Evolutionary conservation across 345 rosid species (phyloP), one percentile per base, ranked within the genome.

Genomic region (Garcia nutans): DNA sequence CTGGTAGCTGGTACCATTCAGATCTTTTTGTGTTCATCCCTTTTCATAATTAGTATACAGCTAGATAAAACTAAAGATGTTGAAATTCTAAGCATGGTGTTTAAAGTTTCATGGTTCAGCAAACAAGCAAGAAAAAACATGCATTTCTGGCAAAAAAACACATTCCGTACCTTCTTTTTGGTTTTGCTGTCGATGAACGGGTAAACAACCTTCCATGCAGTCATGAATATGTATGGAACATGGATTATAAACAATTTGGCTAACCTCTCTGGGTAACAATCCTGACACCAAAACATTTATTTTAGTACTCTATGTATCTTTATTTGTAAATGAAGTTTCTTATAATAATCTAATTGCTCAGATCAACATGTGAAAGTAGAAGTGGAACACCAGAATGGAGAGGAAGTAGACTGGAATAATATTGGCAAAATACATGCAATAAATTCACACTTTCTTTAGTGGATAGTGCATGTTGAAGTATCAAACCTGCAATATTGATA

Each of bases 221-320:
- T 84, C 99, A 91, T 86, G 80, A 95, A 95, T 66, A 95, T 7
- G 73, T 89, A 89, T 9, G 99, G 99, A 4, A 82, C 88, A 76
- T 95, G 91, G 66, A 93, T 87, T 54, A 95, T 78, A 23, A 75
- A 84, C 58, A 91, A 77, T 71, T 90, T 95, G 61, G 90, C 99
- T 20, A 95, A 82, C 82, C 99, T 88, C 86, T 95, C 97, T 0
- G 97, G 99, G 71, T 85, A 92, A 76, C 90, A 91, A 70, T 95
- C 99, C 99, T 91, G 87, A 60, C 47, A 80, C 42, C 33, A 76
- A 28, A 82, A 68, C 37, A 63, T 41, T 19, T 45, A 52, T 56
- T 60, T 42, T 56, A 66, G 37, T 13, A 17, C 24, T 41, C 5
- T 24, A 16, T 5, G 8, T 54, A 54, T 17, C 16, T 54, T 54